Base-by-base conservation (phyloP, 495 filamentous ascomycete species). In the Aspergillus indologenus region DNA sequence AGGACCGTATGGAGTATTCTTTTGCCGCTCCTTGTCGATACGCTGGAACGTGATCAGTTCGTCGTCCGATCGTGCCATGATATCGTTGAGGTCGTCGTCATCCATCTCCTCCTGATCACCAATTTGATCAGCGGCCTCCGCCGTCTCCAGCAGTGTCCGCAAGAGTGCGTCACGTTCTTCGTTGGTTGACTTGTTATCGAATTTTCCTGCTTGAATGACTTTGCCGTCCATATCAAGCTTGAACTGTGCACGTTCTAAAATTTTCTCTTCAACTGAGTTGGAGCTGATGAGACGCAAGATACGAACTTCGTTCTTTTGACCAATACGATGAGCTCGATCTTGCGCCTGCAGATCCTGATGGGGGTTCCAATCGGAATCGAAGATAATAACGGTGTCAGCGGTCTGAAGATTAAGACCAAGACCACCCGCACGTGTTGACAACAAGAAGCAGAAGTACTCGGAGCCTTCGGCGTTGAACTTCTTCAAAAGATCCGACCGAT, bases 201-300 rank as follows among this genome's bases (percentile, higher is more conserved):
- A 98, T 62, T 95, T 94, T 82, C 94, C 94, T 48, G 94, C 94
- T 70, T 98, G 94, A 61, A 98, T 98, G 65, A 98, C 92, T 77
- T 98, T 98, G 69, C 94, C 95, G 68, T 98, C 94, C 87, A 98
- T 96, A 70, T 98, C 93, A 54, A 98, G 84, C 82, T 98, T 98
- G 79, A 87, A 98, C 68, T 96, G 88, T 0, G 94, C 94, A 61
- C 93, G 90, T 75, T 98, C 95, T 40, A 98, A 78, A 69, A 98
- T 98, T 79, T 98, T 96, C 74, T 98, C 94, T 74, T 98, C 94
- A 18, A 98, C 91, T 1, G 95, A 98, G 64, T 96, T 95, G 5
- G 91, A 93, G 61, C 87, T 96, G 72, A 98, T 98, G 43, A 98
- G 79, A 65, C 94, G 85, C 61, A 98, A 76, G 66, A 98, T 98